Evolutionary conservation across 2,329 filamentous ascomycete species (phyloP), one percentile per base, ranked within the genome.

Genomic region (Fusarium palustre): DNA sequence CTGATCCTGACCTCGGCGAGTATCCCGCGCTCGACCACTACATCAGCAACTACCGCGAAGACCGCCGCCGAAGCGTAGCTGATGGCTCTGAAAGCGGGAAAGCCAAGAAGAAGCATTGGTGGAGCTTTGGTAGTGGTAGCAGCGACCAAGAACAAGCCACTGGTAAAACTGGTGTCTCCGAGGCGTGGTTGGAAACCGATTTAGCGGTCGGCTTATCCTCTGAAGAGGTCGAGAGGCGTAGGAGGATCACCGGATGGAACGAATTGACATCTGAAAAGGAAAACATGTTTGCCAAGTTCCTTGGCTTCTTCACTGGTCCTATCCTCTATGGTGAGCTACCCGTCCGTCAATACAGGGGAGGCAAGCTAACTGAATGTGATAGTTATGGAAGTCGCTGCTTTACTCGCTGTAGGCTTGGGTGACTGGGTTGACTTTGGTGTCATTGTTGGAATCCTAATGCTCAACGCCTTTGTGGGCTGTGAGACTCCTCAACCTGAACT

Each of bases 361-460:
- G n/a, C 18, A 46, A 25, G 25, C 30, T 38, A 18, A 24, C 3
- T 7, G 9, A 22, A 4, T 30, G 47, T 3, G 10, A 39, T 5
- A 68, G 66, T 68, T 2, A 68, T 68, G 66, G 66, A 68, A 39
- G 54, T 68, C 1, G 65, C 66, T n/a, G 66, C 66, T 2, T 28
- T 68, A 4, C 36, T 68, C 4, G 66, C 66, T 3, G 66, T 68
- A 12, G 66, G 65, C 15, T 25, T 68, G 6, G 65, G 65, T 0
- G 66, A 68, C 7, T 68, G 66, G 66, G 49, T 68, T 0, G 66
- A 68, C 25, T 68, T 68, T 16, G 65, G 66, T 1, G 66, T 68
- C 11, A 69, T 68, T 2, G 54, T 68, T 1, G 66, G 59, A 7
- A 68, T 68, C 4, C 60, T 68, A n/a, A 25, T 68, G 34, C 65